Evolutionary conservation across 805 yeast genomes (phyloP).

Genomic region (Candida bentonensis): DNA sequence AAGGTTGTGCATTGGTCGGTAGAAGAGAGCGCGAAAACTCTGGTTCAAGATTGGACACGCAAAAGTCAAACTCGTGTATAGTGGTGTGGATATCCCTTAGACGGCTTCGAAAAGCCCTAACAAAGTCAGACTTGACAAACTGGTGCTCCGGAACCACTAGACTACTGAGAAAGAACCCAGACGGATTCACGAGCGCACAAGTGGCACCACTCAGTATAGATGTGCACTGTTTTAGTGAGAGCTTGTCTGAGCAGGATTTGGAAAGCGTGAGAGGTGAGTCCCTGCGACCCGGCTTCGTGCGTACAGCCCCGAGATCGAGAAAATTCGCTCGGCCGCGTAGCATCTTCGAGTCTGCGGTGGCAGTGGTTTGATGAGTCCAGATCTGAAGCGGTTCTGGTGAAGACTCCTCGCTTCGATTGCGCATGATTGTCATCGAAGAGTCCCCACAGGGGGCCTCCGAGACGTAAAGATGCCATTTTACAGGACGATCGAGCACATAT

Average conservation of each 20-base stretch:
- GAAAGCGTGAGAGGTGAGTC: slow-evolving; percentile 64
- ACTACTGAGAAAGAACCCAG: slow-evolving; percentile 13
- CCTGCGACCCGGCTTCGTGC: slow-evolving; percentile 86
- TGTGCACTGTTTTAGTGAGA: slow-evolving; percentile 42
- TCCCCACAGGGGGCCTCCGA: slow-evolving; percentile 90
- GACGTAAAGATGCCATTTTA: slow-evolving; percentile 43
- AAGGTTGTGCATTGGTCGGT: neutral
- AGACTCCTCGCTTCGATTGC: slow-evolving; percentile 13
- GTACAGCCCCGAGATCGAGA: slow-evolving; percentile 39
- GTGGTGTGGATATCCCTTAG: neutral
- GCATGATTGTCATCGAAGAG: slow-evolving; percentile 45
- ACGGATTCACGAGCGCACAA: slow-evolving; percentile 12
- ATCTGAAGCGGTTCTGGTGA: slow-evolving; percentile 10
- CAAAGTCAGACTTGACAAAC: neutral
- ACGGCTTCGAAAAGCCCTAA: neutral
- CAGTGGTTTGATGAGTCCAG: slow-evolving; percentile 7
- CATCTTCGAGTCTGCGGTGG: slow-evolving; percentile 3
- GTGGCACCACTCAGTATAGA: slow-evolving; percentile 22
- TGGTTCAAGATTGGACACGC: neutral
- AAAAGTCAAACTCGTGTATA: neutral
- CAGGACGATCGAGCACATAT: slow-evolving; percentile 5
- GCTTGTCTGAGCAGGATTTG: slow-evolving; percentile 83
- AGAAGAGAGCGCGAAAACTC: neutral
- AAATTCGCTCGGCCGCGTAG: slow-evolving; percentile 13
- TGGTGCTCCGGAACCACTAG: slow-evolving; percentile 17